Conservation (phyloP, 805 yeast species). For the Metschnikowia matae region DNA sequence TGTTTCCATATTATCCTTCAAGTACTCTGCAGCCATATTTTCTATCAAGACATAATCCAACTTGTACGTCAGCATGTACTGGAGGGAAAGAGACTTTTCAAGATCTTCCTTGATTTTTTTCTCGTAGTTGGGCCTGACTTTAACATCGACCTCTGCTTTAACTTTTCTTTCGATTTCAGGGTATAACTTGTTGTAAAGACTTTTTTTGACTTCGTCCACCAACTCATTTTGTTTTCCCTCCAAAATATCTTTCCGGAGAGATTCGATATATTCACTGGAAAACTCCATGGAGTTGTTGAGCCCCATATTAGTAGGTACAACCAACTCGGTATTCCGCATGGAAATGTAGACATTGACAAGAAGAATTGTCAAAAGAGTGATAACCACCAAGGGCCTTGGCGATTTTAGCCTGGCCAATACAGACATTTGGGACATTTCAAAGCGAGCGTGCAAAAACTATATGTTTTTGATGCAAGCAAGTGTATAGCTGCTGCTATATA, state of each 20-base stretch:
- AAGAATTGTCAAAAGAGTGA: neutral
- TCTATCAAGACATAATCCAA: conserved; percentile 7
- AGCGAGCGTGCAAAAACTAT: no score
- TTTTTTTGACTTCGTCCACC: conserved; percentile 4
- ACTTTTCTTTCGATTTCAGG: neutral
- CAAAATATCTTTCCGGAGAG: conserved; percentile 8
- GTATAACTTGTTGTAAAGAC: conserved; percentile 3
- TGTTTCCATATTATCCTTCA: conserved; percentile 5
- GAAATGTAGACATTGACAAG: neutral
- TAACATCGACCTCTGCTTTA: neutral
- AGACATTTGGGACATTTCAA: neutral
- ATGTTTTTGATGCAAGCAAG: no score
- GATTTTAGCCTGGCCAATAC: neutral
- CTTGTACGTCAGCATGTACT: neutral
- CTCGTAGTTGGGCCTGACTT: neutral
- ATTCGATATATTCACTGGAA: conserved; percentile 6
- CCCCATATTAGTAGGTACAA: conserved; percentile 3
- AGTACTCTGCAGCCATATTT: conserved; percentile 8
- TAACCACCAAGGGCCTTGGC: neutral
- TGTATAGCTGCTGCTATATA: neutral
- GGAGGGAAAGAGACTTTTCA: conserved; percentile 3
- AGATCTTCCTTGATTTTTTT: conserved; percentile 1
- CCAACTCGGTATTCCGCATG: neutral
- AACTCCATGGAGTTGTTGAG: conserved; percentile 8
- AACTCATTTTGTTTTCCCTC: conserved; percentile 7